Conservation (phyloP, 495 filamentous ascomycete species). For the Jackrogersella minutella region DNA sequence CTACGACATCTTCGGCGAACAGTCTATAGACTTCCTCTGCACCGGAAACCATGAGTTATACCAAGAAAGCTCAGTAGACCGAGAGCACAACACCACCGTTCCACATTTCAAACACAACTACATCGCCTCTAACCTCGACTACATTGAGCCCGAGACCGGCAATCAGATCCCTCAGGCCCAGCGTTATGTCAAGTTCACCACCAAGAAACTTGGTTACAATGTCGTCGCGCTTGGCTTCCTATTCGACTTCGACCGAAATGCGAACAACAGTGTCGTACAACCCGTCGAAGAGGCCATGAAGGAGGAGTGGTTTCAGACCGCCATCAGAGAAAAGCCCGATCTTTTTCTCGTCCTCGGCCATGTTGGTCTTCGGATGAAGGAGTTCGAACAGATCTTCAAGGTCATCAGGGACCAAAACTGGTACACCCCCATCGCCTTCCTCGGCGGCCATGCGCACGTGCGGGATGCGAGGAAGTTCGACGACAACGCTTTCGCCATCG, state of each 20-base stretch:
- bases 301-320: slow-evolving; percentile 88
- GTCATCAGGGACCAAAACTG: slow-evolving; percentile 80
- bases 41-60: slow-evolving; percentile 98
- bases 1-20: slow-evolving; percentile 82
- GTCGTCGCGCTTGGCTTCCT: slow-evolving; percentile 92
- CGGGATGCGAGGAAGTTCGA: slow-evolving; percentile 87
- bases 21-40: slow-evolving; percentile 83
- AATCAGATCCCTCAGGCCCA: slow-evolving; percentile 78
- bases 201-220: slow-evolving; percentile 82
- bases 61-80: slow-evolving; percentile 73
- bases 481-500: slow-evolving; percentile 78
- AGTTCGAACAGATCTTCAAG: slow-evolving; percentile 78
- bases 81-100: slow-evolving; percentile 79
- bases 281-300: slow-evolving; percentile 79
- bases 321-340: slow-evolving; percentile 85
- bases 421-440: slow-evolving; percentile 89
- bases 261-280: slow-evolving; percentile 86
- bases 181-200: slow-evolving; percentile 86
- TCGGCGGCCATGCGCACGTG: slow-evolving; percentile 91
- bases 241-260: slow-evolving; percentile 89
- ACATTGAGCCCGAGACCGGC: slow-evolving; percentile 73
- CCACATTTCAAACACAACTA: slow-evolving; percentile 80
- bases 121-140: slow-evolving; percentile 91
- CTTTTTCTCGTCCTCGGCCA: slow-evolving; percentile 89
- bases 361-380: slow-evolving; percentile 78